Evolutionary conservation across 2,329 filamentous ascomycete species (phyloP).

Genomic region (Coniochaeta pulveracea): DNA sequence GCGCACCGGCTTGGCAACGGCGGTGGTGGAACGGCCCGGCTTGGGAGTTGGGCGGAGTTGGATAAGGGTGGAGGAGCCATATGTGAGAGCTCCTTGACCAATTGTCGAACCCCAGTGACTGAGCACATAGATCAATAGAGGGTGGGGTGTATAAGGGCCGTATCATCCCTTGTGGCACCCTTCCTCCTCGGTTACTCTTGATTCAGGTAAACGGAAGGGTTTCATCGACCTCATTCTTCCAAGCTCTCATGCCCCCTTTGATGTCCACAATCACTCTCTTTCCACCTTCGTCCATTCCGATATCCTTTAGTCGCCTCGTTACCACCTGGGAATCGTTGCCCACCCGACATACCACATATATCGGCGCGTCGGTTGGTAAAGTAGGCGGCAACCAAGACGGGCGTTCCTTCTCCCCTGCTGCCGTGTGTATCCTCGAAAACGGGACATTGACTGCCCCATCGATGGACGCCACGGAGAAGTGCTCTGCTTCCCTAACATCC

Average conservation of each 20-base stretch:
- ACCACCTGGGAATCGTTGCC: conserved; percentile 73
- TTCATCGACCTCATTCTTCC: conserved; percentile 57
- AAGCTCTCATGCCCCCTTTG: conserved; percentile 58
- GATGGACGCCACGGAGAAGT: conserved; percentile 72
- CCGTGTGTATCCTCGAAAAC: conserved; percentile 32
- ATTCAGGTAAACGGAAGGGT: conserved; percentile 35
- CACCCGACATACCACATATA: conserved; percentile 63
- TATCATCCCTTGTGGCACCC: too few species aligned
- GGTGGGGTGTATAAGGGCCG: too few species aligned
- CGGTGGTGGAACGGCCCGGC: too few species aligned
- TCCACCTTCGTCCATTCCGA: conserved; percentile 39
- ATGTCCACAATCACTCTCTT: conserved; percentile 58
- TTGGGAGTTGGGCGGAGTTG: too few species aligned
- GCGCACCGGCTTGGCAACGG: too few species aligned
- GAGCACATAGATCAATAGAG: too few species aligned
- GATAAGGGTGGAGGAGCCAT: too few species aligned
- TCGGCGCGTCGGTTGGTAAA: conserved; percentile 35
- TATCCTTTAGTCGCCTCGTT: conserved; percentile 51
- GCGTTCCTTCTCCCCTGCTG: conserved; percentile 4
- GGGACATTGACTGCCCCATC: conserved; percentile 66
- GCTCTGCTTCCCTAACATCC: conserved; percentile 75
- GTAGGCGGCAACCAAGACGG: conserved; percentile 12
- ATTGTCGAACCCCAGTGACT: too few species aligned
- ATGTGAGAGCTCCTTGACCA: too few species aligned
- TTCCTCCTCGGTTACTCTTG: too few species aligned